Evolutionary conservation across 163 green algal species (phyloP).

Genomic region (Chloromonas sp.): DNA sequence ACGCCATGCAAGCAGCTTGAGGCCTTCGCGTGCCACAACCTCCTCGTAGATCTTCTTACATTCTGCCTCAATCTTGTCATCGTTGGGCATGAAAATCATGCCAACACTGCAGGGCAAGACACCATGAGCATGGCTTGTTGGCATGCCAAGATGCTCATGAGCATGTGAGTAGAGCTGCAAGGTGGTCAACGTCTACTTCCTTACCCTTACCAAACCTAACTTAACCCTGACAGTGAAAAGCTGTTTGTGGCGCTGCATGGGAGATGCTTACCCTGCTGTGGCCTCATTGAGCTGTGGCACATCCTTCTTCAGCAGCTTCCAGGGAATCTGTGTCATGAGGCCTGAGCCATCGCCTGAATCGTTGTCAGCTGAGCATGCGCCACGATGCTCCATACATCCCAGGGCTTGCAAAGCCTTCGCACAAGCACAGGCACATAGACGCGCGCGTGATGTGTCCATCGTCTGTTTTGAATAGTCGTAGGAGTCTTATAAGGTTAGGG

Average conservation of each 20-base stretch:
- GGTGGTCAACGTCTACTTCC: no score
- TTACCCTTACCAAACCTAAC: no score
- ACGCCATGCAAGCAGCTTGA: constrained; percentile 88
- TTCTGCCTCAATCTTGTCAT: constrained; percentile 70
- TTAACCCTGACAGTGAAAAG: no score
- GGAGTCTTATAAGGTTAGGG: no score
- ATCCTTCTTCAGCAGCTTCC: constrained; percentile 88
- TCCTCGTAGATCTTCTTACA: constrained; percentile 72
- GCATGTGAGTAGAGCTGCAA: background rate
- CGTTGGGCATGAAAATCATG: constrained; percentile 96
- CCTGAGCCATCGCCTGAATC: constrained; percentile 95
- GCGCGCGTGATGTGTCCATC: background rate
- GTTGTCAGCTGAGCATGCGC: constrained; percentile 93
- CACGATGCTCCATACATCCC: constrained; percentile 99
- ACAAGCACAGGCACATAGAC: constrained; percentile 1
- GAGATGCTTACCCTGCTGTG: constrained; percentile 56
- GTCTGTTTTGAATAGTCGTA: no score
- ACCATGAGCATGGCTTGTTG: background rate
- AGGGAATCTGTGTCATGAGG: constrained; percentile 96
- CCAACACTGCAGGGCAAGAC: constrained; percentile 67
- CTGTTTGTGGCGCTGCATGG: no score
- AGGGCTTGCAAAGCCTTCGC: constrained; percentile 83
- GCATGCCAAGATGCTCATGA: background rate
- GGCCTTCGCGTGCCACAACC: constrained; percentile 51
- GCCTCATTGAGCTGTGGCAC: constrained; percentile 62